Evolutionary conservation across 2,329 filamentous ascomycete genomes (phyloP), one percentile per base, ranked within the genome.

Genomic region (Aspergillus unguis): DNA sequence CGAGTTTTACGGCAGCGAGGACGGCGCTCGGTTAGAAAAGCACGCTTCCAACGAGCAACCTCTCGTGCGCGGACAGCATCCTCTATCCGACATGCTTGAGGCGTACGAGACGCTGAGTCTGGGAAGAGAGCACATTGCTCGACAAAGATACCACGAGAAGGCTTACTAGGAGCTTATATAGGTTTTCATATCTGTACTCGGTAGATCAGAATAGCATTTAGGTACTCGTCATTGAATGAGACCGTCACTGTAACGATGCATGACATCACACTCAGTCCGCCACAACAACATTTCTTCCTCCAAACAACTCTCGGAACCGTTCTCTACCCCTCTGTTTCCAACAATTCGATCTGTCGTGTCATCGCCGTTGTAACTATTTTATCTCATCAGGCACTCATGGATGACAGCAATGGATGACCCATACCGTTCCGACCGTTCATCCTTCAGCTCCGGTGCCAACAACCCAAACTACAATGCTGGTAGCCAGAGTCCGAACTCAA

Each of bases 91-190:
- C 26, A 73, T 73, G 70, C 58, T 73, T 36, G 68, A 70, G 54
- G 63, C 63, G 3, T 72, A 72, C 50, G 70, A 73, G 50, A 69
- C 64, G 52, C 54, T 72, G 50, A 72, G 69, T 52, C 43, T 72
- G 44, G 70, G 70, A 2, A 70, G 69, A 40, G 68, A 71, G 40
- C 61, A 65, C 38, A 52, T 66, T 6, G 53, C 62, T 11, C 5
- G 60, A n/a, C 17, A 27, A 25, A 63, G 46, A 54, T 58, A 55
- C 17, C 41, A 42, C 23, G 41, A 41, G 26, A 38, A 38, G n/a
- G 23, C 36, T 38, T 25, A 11, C n/a, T 17, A 17, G 17, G 17
- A 17, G 17, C 17, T 17, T 17, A 17, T 17, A 17, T 1, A 17
- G 17, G 17, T 17, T 17, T 17, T 17, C 17, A 17, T 17, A 17